These are phyloP conservation scores for Lathyrus sativus DNA, from an alignment of 306 rosid genomes.

Conservation along the genomic window DNA sequence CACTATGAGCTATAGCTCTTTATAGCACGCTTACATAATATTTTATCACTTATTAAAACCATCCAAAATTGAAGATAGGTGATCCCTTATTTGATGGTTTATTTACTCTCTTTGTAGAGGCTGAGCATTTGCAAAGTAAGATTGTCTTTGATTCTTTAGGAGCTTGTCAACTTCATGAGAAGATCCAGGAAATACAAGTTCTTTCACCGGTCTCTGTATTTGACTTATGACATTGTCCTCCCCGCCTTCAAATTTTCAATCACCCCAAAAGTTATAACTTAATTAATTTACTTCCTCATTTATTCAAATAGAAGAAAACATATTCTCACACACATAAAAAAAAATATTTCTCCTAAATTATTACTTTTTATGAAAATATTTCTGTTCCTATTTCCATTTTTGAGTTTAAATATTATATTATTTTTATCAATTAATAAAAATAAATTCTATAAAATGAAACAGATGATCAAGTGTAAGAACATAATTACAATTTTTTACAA, in stretches of 20 bases:
- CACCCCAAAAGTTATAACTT: background rate
- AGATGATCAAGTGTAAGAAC: too few relatives aligned
- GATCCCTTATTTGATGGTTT: background rate
- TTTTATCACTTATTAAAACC: background rate
- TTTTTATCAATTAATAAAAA: too few relatives aligned
- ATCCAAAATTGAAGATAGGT: background rate
- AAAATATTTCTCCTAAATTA: constrained; percentile 6
- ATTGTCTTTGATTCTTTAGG: constrained; percentile 31
- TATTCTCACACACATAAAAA: constrained; percentile 40
- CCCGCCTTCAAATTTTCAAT: constrained; percentile 34
- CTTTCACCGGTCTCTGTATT: constrained; percentile 37
- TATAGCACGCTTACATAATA: too few relatives aligned
- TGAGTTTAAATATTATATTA: too few relatives aligned
- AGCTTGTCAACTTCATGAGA: constrained; percentile 36
- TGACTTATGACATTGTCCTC: constrained; percentile 46
- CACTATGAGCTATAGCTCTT: too few relatives aligned
- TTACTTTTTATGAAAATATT: too few relatives aligned
- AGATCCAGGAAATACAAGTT: constrained; percentile 35
- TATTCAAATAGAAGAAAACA: background rate
- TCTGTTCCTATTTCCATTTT: too few relatives aligned
- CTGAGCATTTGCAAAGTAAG: constrained; percentile 32
- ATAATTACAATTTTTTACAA: too few relatives aligned
- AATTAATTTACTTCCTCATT: background rate
- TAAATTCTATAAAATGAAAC: too few relatives aligned
- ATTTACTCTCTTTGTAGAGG: background rate